Conservation (phyloP, 257 asterid genomes). For the Jasminum sambac region DNA sequence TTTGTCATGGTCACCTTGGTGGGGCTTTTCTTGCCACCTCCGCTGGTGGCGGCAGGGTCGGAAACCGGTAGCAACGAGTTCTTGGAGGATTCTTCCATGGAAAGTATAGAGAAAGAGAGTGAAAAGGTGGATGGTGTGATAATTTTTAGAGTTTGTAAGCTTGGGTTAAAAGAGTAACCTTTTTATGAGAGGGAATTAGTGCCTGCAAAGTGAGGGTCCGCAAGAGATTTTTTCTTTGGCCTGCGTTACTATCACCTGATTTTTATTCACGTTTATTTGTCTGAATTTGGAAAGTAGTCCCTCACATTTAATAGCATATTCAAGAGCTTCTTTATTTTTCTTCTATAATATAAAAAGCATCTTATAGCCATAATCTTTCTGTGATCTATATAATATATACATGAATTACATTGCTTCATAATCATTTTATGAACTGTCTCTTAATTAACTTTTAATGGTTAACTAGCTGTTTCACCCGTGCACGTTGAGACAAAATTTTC, state of each 20-base stretch:
- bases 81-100: constrained; percentile 17
- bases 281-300: too few species aligned
- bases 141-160: not conserved
- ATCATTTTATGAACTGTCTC: too few species aligned
- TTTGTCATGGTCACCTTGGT: constrained; percentile 26
- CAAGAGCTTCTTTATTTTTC: too few species aligned
- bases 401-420: too few species aligned
- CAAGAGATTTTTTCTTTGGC: constrained; percentile 3
- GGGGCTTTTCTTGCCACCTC: not conserved
- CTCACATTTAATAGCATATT: too few species aligned
- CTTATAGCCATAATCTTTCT: too few species aligned
- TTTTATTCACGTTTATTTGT: not conserved
- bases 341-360: too few species aligned
- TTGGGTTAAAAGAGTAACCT: not conserved
- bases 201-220: constrained; percentile 23
- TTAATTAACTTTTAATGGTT: too few species aligned
- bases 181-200: constrained; percentile 9
- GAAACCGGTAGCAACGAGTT: constrained; percentile 5
- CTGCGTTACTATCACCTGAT: not conserved
- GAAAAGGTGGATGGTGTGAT: not conserved
- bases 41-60: not conserved
- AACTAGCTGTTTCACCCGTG: too few species aligned
- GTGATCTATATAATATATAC: too few species aligned
- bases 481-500: too few species aligned
- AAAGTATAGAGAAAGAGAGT: constrained; percentile 1